These are phyloP conservation scores for Kodamaea fungicola DNA, from an alignment of 1,139 yeast species.

Conservation along the genomic window DNA sequence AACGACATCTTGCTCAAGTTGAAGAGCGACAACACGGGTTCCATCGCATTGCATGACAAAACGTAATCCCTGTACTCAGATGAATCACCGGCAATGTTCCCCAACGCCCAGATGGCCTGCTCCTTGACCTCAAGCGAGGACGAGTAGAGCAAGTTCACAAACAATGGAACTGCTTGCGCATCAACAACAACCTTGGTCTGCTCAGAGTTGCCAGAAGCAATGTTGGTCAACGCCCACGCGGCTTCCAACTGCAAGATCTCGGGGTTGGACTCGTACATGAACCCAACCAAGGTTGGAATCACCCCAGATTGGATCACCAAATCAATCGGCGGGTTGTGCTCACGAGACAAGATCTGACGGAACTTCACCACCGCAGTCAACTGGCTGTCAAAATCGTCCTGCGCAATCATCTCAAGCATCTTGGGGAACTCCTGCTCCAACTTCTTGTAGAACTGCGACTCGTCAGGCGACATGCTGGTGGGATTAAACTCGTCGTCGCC, in stretches of 20 bases:
- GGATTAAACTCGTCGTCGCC: conserved; percentile 48
- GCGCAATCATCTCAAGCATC: conserved; percentile 79
- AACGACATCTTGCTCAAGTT: conserved; percentile 80
- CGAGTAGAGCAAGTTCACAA: conserved; percentile 77
- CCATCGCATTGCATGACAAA: conserved; percentile 80
- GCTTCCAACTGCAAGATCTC: conserved; percentile 94
- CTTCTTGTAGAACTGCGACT: conserved; percentile 50
- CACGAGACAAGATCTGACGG: conserved; percentile 90
- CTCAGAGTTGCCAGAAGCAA: conserved; percentile 91
- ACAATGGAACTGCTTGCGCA: conserved; percentile 89
- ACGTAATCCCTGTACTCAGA: conserved; percentile 87
- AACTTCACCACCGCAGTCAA: conserved; percentile 88
- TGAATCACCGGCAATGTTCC: conserved; percentile 98
- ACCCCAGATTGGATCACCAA: conserved; percentile 91
- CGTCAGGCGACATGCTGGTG: conserved; percentile 36
- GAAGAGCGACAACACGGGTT: conserved; percentile 77
- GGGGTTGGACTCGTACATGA: conserved; percentile 74
- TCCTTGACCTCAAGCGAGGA: conserved; percentile 90
- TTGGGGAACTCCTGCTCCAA: conserved; percentile 76
- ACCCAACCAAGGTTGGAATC: conserved; percentile 83
- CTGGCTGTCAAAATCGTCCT: conserved; percentile 76
- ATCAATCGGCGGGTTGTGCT: conserved; percentile 96
- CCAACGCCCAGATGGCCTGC: conserved; percentile 98
- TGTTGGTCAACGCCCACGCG: conserved; percentile 98
- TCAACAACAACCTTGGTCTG: conserved; percentile 91